A percentile compares a stretch with the other conserved stretches of the same genome.
Conservation (phyloP, 768 basidiomycete species). For the Naganishia antarctica region DNA sequence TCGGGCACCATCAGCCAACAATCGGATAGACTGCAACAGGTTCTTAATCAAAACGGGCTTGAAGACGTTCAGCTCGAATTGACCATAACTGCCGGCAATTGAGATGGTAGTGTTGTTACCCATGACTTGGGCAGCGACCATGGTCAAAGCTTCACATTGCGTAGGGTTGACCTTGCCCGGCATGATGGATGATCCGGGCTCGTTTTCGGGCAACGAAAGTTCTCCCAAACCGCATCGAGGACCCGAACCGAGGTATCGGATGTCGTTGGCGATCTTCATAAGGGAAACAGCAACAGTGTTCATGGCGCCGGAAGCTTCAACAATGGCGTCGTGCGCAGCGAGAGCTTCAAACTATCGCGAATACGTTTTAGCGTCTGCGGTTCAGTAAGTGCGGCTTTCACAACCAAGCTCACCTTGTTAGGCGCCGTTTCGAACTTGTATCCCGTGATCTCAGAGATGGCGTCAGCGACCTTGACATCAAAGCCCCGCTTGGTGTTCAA, state of each 20-base stretch:
- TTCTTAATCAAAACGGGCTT: conserved; percentile 99
- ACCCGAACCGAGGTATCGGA: conserved; percentile 93
- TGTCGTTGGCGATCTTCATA: conserved; percentile 99
- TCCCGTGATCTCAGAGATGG: conserved; percentile 86
- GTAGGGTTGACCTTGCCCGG: conserved; percentile 99
- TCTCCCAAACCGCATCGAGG: conserved; percentile 97
- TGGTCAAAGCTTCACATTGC: conserved; percentile 96
- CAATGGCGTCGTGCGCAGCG: conserved; percentile 94
- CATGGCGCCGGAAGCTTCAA: conserved; percentile 93
- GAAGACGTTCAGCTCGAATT: conserved; percentile 99
- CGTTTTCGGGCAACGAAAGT: conserved; percentile 90
- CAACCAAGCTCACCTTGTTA: conserved; percentile 66
- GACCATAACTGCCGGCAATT: conserved; percentile 87
- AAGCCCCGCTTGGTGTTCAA: conserved; percentile 96
- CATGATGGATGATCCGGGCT: conserved; percentile 99
- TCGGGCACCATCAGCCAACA: conserved; percentile 86
- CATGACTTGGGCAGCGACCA: conserved; percentile 98
- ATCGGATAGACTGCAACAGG: conserved; percentile 87
- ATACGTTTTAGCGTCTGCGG: neutral
- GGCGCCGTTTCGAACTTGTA: conserved; percentile 91
- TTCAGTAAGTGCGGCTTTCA: neutral
- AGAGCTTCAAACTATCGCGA: conserved; percentile 84
- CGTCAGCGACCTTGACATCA: conserved; percentile 85
- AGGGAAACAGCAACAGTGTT: conserved; percentile 93
- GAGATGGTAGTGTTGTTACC: conserved; percentile 92